A percentile compares a stretch with the other conserved stretches of the same genome.
phyloP scores from a whole-genome alignment of 805 yeast genomes.

The Yarrowia divulgata region DNA sequence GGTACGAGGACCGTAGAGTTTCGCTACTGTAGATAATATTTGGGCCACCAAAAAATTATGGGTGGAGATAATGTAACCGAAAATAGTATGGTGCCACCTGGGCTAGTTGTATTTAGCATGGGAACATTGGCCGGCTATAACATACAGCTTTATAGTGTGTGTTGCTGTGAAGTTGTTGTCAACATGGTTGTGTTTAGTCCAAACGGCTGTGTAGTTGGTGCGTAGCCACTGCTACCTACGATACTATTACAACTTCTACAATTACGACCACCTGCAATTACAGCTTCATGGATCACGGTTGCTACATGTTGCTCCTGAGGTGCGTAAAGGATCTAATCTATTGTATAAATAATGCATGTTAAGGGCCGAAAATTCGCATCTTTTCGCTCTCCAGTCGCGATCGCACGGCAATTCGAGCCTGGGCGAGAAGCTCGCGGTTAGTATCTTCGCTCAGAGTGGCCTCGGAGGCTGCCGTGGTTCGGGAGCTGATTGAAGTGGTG shows the following conservation, averaged over 20 bases:
- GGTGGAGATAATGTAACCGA: not conserved
- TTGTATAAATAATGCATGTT: conserved; percentile 37
- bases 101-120: not conserved
- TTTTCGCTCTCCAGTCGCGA: conserved; percentile 44
- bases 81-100: not conserved
- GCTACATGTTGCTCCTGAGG: too few relatives aligned
- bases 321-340: not conserved
- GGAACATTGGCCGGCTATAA: not conserved
- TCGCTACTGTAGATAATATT: not conserved
- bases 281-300: too few relatives aligned
- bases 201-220: too few relatives aligned
- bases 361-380: conserved; percentile 37
- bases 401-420: conserved; percentile 46
- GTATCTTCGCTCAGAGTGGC: conserved; percentile 41
- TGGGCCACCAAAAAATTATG: not conserved
- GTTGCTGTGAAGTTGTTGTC: too few relatives aligned
- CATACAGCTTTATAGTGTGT: not conserved
- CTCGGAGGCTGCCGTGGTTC: conserved; percentile 7
- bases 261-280: too few relatives aligned
- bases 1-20: not conserved
- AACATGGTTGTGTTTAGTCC: too few relatives aligned
- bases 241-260: too few relatives aligned
- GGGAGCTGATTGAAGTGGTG: conserved; percentile 17
- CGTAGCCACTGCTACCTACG: too few relatives aligned
- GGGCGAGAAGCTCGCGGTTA: conserved; percentile 44